Base-by-base conservation (phyloP, 1,284 basidiomycete species). In the Takashimella tepidaria region DNA sequence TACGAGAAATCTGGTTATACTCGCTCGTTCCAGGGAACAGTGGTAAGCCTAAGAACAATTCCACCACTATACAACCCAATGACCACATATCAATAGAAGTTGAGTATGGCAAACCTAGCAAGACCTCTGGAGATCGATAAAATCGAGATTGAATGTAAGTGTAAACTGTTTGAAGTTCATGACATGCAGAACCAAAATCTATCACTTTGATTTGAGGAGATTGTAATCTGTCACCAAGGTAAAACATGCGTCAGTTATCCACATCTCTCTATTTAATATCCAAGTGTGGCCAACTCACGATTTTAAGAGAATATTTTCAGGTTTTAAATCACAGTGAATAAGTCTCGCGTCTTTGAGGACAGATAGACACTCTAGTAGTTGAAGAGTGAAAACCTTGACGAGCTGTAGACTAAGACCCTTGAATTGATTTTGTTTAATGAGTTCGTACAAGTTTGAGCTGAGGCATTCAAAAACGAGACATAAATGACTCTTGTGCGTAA, bases 351-450 rank as follows among this genome's bases (percentile, higher is more conserved):
- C 92, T 73, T 98, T 96, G 58, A 99, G 81, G 8, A 98, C 84
- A 1, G 88, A 87, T 67, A 99, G 76, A 3, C 95, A 86, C 68
- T 98, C 96, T 54, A 98, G 79, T 31, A 99, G 78, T 74, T 98
- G 95, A 1, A 89, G 87, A 53, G 95, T 98, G 70, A 99, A 99
- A 37, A 98, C 95, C 68, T 97, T 92, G 65, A 98, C 95, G 46
- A 98, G 84, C 70, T 95, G 91, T 4, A 92, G 95, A 76, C 88
- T 92, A 50, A 98, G 79, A 2, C 95, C 96, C 75, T 96, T 89
- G 82, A 98, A 99, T 72, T 95, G 92, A 76, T 98, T 98, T 78
- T 98, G 96, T 80, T 98, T 98, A 84, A 99, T 98, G 66, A 99
- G 83, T 77, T 99, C 95, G 80, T 98, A 98, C 56, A 98, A 81